phyloP scores from a whole-genome alignment of 176 grass and related monocot species.

The Saccharum officinarum region DNA sequence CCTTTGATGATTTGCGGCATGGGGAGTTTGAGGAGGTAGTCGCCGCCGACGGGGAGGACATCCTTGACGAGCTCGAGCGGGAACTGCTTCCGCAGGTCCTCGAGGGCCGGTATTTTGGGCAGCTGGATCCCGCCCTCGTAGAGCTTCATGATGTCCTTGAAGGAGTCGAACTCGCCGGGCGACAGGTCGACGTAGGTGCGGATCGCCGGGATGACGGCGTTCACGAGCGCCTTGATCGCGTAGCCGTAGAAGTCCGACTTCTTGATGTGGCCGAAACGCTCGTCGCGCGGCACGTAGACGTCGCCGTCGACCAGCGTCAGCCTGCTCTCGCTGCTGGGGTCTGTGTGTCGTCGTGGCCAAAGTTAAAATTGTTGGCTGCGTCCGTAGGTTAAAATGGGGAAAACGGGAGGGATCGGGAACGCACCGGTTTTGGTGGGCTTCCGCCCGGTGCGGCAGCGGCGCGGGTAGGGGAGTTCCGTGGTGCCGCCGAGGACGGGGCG shows the following conservation, averaged over 20 bases:
- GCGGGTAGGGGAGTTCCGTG: constrained; percentile 37
- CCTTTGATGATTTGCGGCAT: constrained; percentile 58
- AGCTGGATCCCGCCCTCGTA: constrained; percentile 59
- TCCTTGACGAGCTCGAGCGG: constrained; percentile 67
- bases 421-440: not conserved
- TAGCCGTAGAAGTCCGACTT: not conserved
- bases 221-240: not conserved
- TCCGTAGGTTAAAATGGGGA: no score
- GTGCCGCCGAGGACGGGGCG: constrained; percentile 49
- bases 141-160: constrained; percentile 54
- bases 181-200: not conserved
- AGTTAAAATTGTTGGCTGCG: no score
- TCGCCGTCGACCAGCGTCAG: not conserved
- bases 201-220: no score
- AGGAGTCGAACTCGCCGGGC: constrained; percentile 60
- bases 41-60: constrained; percentile 48
- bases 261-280: not conserved
- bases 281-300: not conserved
- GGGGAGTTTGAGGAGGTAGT: constrained; percentile 52
- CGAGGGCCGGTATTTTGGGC: constrained; percentile 29
- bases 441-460: constrained; percentile 38
- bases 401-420: no score
- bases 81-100: constrained; percentile 52
- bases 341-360: not conserved
- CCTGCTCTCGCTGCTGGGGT: not conserved